These are phyloP conservation scores for Sphenostylis stenocarpa DNA, from an alignment of 306 rosid species.

Conservation along the genomic window DNA sequence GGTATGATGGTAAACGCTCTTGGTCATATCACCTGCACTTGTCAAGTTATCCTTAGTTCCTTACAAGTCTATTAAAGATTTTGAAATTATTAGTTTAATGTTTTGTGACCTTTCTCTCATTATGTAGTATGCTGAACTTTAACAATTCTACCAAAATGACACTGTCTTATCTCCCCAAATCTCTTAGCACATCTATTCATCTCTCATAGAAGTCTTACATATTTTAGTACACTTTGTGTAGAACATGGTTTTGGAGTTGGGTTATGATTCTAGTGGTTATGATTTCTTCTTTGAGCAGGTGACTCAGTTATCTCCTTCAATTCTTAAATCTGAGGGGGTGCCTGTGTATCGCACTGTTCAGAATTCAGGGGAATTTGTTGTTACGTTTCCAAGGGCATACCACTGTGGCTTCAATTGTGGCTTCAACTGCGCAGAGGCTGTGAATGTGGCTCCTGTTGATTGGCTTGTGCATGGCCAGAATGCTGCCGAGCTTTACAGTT, in stretches of 20 bases:
- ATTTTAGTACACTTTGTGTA: not conserved
- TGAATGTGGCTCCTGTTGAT: slow-evolving; percentile 93
- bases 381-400: slow-evolving; percentile 96
- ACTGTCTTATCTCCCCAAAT: not conserved
- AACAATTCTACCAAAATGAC: not conserved
- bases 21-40: not conserved
- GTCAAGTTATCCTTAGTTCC: not conserved
- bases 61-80: not conserved
- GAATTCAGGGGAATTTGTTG: slow-evolving; percentile 76
- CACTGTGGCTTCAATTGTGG: slow-evolving; percentile 94
- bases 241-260: not conserved
- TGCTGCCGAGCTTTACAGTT: slow-evolving; percentile 83
- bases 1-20: not conserved
- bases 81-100: not conserved
- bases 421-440: slow-evolving; percentile 98
- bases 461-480: slow-evolving; percentile 92
- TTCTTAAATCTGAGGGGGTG: slow-evolving; percentile 79
- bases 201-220: not conserved
- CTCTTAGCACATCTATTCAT: slow-evolving; percentile 4
- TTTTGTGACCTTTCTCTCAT: not conserved
- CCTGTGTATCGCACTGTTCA: slow-evolving; percentile 77
- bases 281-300: slow-evolving; percentile 63
- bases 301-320: slow-evolving; percentile 90
- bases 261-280: slow-evolving; percentile 15
- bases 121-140: not conserved